phyloP scores from a whole-genome alignment of 75 land plant species.

The Cryptomeria japonica region DNA sequence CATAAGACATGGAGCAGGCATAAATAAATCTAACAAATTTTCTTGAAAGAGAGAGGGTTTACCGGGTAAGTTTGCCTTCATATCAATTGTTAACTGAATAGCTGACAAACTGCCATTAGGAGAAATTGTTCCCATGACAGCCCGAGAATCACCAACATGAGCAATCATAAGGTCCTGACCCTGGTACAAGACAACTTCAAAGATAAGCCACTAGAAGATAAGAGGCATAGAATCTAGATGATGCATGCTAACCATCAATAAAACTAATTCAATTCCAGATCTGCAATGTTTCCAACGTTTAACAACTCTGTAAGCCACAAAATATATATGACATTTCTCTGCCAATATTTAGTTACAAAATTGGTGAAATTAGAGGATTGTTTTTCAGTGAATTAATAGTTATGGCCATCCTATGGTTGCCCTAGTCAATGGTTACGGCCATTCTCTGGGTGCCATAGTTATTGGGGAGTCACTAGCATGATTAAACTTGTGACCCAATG shows the following conservation, averaged over 20 bases:
- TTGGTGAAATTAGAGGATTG: background rate
- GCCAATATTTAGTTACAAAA: background rate
- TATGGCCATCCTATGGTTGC: too few relatives aligned
- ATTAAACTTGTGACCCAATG: too few relatives aligned
- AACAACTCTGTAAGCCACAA: background rate
- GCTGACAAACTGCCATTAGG: conserved; percentile 53
- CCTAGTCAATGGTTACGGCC: too few relatives aligned
- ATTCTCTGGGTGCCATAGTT: too few relatives aligned
- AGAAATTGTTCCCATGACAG: conserved; percentile 75
- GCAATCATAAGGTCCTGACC: conserved; percentile 84
- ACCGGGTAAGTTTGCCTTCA: conserved; percentile 94
- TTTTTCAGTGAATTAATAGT: too few relatives aligned
- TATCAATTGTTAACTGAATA: conserved; percentile 86
- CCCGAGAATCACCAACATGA: conserved; percentile 95
- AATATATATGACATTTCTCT: background rate
- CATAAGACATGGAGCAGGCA: background rate
- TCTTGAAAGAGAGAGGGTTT: conserved; percentile 3
- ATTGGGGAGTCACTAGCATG: too few relatives aligned
- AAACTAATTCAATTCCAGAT: background rate
- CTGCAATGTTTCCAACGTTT: background rate
- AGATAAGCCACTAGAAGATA: background rate
- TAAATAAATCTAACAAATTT: background rate
- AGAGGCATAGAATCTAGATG: background rate
- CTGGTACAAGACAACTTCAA: conserved; percentile 24
- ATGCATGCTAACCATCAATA: background rate